Base-by-base conservation (phyloP, 2,329 filamentous ascomycete species). In the Sarocladiaceae sp. region DNA sequence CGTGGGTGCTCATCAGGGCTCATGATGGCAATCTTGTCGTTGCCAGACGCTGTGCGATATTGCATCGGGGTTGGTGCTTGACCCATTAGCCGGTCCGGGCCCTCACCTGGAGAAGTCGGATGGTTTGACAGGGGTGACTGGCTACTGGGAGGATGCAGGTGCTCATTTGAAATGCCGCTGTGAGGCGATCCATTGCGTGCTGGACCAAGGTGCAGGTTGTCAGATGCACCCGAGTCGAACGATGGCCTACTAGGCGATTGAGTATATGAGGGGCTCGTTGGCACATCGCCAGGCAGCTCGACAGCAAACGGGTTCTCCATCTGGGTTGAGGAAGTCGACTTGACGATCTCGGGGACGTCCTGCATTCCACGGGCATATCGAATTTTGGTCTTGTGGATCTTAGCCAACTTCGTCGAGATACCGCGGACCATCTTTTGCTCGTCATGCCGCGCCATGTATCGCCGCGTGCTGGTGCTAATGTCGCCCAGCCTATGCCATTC, bases 401-500 rank as follows among this genome's bases (percentile, higher is more conserved):
- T 88, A 49, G 86, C 87, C 53, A 97, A 70, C 62, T 91, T 94
- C 7, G 79, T 75, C 0, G 91, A 83, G 1, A 89, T 82, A 45
- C 83, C 78, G 44, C 85, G 72, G 6, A 88, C 87, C 75, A 88
- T 86, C 53, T 69, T 75, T 60, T 95, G 86, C 47, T 94, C 83
- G 1, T 81, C 80, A 10, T 76, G 72, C 49, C 83, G 83, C 6
- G 74, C 70, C 44, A 98, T 76, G 59, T 97, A 98, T 50, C 84
- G 80, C 53, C 87, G 78, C 0, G 93, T 98, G 58, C 84, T 84
- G 12, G 88, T 96, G 68, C 88, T 95, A 66, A 98, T 97, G 43
- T 96, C 91, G 20, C 87, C 84, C n/a, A 97, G 69, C 3, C 90
- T 80, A 55, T 88, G 80, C 93, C 93, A 98, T 61, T 97, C 93